These are phyloP conservation scores for Cladorrhinum sp. DNA, from an alignment of 2,329 filamentous ascomycete genomes.

Conservation along the genomic window DNA sequence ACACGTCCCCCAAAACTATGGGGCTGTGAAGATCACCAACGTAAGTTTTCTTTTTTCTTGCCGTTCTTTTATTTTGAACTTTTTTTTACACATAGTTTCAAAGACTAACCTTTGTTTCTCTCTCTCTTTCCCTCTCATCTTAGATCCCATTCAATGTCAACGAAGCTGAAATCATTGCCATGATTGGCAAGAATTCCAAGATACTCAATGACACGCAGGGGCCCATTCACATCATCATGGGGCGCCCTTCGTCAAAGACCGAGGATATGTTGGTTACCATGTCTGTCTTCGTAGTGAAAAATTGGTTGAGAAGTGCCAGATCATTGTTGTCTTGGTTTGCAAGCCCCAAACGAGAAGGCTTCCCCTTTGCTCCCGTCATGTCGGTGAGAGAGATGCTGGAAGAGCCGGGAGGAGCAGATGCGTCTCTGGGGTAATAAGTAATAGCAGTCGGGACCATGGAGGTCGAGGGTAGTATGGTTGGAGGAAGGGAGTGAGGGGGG, in stretches of 20 bases:
- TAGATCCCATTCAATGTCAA: conserved; percentile 58
- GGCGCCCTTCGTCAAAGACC: conserved; percentile 58
- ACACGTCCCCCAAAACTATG: conserved; percentile 33
- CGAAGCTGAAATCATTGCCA: conserved; percentile 54
- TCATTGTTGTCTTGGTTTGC: too few relatives aligned
- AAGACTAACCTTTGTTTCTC: not conserved
- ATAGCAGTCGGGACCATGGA: too few relatives aligned
- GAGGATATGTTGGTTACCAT: conserved; percentile 60
- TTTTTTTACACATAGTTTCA: too few relatives aligned
- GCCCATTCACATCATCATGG: conserved; percentile 63
- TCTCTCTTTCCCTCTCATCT: not conserved
- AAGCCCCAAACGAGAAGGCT: too few relatives aligned
- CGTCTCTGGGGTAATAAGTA: too few relatives aligned
- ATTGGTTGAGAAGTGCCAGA: too few relatives aligned
- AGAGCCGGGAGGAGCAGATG: not conserved
- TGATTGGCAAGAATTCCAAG: conserved; percentile 56
- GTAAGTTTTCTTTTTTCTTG: conserved; percentile 39
- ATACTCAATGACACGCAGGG: conserved; percentile 54
- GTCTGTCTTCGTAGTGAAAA: too few relatives aligned
- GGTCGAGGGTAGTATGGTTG: too few relatives aligned
- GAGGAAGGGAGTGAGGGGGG: too few relatives aligned
- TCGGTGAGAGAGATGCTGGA: not conserved
- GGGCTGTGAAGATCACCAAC: conserved; percentile 50
- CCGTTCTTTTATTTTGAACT: too few relatives aligned
- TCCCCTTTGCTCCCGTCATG: not conserved